Evolutionary conservation across 148 eudicot species (phyloP).

Genomic region (Vaccinium darrowii): DNA sequence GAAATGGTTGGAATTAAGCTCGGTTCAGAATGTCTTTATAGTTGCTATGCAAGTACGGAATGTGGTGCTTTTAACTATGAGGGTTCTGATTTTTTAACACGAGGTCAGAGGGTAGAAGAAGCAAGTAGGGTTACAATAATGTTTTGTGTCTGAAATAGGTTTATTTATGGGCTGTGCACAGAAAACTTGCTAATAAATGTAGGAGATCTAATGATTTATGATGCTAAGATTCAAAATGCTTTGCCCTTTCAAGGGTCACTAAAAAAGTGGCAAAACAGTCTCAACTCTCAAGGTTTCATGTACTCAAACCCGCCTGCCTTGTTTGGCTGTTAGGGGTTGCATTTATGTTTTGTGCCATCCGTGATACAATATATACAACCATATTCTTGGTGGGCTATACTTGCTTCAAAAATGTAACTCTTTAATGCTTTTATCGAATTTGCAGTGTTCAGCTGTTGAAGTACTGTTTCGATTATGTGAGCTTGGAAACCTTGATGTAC

Average conservation of each 20-base stretch:
- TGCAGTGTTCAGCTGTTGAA: conserved; percentile 37
- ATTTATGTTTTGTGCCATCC: background rate
- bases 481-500: conserved; percentile 19
- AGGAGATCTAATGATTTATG: background rate
- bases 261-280: background rate
- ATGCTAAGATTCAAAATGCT: background rate
- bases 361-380: background rate
- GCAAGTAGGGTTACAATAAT: background rate
- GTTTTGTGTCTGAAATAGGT: background rate
- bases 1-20: background rate
- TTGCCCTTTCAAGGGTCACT: background rate
- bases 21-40: background rate
- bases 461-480: conserved; percentile 33
- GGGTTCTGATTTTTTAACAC: background rate
- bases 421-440: conserved; percentile 6
- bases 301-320: background rate
- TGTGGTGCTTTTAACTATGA: background rate
- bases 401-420: background rate
- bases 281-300: background rate
- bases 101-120: background rate
- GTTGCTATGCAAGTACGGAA: background rate
- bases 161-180: background rate
- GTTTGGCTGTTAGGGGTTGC: background rate
- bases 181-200: background rate
- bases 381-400: background rate